Percentiles rank a stretch among this genome's conserved stretches.
Evolutionary conservation across 1,284 basidiomycete species (phyloP).

Genomic region (Pascua sp.): DNA sequence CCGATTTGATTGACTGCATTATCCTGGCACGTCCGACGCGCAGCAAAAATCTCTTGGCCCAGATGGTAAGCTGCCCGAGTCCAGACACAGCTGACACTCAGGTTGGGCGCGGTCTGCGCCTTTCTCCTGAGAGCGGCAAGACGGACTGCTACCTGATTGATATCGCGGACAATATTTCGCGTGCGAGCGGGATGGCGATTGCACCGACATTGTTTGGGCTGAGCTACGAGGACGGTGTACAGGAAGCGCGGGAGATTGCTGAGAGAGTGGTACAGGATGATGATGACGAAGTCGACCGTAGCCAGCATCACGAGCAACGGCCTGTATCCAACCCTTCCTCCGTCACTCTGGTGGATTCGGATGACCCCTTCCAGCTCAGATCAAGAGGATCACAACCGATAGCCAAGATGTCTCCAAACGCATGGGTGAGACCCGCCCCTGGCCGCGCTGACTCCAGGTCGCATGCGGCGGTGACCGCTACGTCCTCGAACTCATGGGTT

Average conservation of each 20-base stretch:
- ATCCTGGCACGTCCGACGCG: constrained; percentile 80
- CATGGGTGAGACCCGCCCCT: constrained; percentile 31
- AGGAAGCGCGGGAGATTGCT: not conserved
- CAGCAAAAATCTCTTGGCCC: constrained; percentile 82
- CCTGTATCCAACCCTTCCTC: constrained; percentile 32
- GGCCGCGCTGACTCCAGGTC: constrained; percentile 67
- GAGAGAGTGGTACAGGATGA: not conserved
- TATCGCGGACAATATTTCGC: constrained; percentile 73
- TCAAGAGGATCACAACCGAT: constrained; percentile 39
- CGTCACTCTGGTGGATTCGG: constrained; percentile 75
- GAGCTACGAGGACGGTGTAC: constrained; percentile 59
- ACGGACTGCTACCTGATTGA: constrained; percentile 84
- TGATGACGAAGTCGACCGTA: too few species aligned
- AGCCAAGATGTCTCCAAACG: constrained; percentile 54
- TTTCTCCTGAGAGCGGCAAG: constrained; percentile 78
- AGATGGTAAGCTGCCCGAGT: constrained; percentile 65
- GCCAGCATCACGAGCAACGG: too few species aligned
- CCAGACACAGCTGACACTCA: constrained; percentile 36
- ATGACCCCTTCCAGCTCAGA: constrained; percentile 63
- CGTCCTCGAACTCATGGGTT: constrained; percentile 71
- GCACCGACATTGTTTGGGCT: constrained; percentile 84
- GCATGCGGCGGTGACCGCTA: constrained; percentile 70
- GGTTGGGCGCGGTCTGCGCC: constrained; percentile 89
- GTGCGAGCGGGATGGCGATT: constrained; percentile 70
- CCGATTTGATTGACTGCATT: constrained; percentile 72